These are phyloP conservation scores for Stagonosporopsis cucurbitacearum DNA, from an alignment of 2,329 filamentous ascomycete species.

Conservation along the genomic window DNA sequence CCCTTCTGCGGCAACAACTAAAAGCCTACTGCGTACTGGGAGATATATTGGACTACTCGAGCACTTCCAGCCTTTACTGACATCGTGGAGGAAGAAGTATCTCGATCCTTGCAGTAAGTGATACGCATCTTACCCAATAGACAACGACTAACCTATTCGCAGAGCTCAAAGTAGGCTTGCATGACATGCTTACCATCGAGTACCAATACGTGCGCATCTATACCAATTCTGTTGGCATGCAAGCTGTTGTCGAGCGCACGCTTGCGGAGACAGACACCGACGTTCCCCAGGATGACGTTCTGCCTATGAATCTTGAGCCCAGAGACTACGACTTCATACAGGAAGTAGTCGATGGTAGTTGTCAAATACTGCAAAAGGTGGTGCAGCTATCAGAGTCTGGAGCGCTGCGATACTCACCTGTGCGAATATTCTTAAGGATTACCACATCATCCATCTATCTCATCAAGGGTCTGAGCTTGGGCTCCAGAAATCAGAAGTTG, in stretches of 20 bases:
- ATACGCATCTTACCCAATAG: rapidly evolving
- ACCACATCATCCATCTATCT: slow-evolving; percentile 63
- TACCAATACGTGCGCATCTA: slow-evolving; percentile 55
- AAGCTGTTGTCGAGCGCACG: slow-evolving; percentile 63
- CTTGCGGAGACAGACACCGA: slow-evolving; percentile 50
- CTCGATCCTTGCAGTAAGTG: slow-evolving; percentile 47
- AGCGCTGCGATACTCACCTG: slow-evolving; percentile 59
- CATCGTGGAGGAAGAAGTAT: slow-evolving; percentile 51
- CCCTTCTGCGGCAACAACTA: slow-evolving; percentile 51
- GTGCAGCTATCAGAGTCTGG: slow-evolving; percentile 56
- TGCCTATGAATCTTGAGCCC: slow-evolving; percentile 55
- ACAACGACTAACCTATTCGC: background rate
- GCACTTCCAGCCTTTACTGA: slow-evolving; percentile 53
- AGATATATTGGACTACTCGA: slow-evolving; percentile 59
- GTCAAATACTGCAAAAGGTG: slow-evolving; percentile 59
- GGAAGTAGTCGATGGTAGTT: slow-evolving; percentile 62
- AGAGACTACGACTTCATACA: slow-evolving; percentile 63
- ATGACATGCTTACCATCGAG: slow-evolving; percentile 61
- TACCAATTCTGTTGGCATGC: slow-evolving; percentile 60
- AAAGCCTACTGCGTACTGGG: slow-evolving; percentile 53
- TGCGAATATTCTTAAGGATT: slow-evolving; percentile 61
- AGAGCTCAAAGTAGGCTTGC: slow-evolving; percentile 49
- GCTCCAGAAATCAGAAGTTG: slow-evolving; percentile 57
- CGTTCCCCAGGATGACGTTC: slow-evolving; percentile 47
- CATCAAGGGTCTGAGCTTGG: slow-evolving; percentile 59